Evolutionary conservation across 1,284 basidiomycete species (phyloP).

Genomic region (Ganoderma sinense): DNA sequence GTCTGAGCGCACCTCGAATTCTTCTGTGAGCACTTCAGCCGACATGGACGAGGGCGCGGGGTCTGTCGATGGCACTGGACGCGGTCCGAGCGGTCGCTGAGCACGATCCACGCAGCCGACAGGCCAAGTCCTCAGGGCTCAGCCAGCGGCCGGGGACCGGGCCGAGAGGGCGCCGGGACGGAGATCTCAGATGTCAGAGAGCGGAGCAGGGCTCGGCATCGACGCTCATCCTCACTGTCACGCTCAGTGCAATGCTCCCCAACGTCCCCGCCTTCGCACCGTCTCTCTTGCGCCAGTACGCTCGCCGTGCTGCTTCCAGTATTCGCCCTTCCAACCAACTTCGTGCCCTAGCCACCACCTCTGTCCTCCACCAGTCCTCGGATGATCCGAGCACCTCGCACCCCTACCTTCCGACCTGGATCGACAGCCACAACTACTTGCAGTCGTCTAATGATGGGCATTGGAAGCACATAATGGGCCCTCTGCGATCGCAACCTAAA

Average conservation of each 20-base stretch:
- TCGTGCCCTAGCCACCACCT: conserved; percentile 11
- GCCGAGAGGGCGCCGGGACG: conserved; percentile 4
- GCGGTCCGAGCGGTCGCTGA: conserved; percentile 4
- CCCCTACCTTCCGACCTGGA: conserved; percentile 4
- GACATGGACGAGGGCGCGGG: conserved; percentile 53
- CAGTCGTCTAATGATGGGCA: neutral
- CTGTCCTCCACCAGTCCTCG: conserved; percentile 6
- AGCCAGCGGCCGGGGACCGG: too few relatives aligned
- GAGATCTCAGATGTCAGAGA: too few relatives aligned
- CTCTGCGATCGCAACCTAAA: neutral
- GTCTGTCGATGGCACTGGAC: neutral
- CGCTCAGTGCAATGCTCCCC: conserved; percentile 24
- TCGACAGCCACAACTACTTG: neutral
- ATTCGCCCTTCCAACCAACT: neutral
- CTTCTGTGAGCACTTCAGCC: conserved; percentile 74
- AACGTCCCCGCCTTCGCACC: conserved; percentile 2
- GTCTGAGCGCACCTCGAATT: conserved; percentile 77
- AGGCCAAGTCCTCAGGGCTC: too few relatives aligned
- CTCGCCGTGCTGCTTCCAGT: neutral
- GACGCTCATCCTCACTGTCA: too few relatives aligned
- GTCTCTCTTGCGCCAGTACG: conserved; percentile 13
- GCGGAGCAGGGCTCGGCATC: neutral
- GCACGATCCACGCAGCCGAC: neutral
- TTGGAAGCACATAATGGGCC: neutral
- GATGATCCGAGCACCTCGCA: neutral